Conservation (phyloP, 1,284 basidiomycete genomes). For the Papiliotrema flavescens region DNA sequence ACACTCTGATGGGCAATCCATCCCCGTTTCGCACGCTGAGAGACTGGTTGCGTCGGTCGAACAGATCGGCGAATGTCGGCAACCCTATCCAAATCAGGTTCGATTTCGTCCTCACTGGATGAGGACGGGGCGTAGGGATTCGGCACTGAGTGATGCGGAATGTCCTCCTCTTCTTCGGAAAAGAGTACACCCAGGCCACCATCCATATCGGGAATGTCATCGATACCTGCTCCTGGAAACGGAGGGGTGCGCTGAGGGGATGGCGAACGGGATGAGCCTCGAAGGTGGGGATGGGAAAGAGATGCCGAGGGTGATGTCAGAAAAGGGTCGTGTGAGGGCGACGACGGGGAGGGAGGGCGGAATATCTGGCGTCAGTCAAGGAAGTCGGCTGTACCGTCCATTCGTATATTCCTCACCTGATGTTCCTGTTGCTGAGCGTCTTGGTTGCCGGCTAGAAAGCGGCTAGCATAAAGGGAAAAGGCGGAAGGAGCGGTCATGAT, state of each 20-base stretch:
- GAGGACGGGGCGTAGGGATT: constrained; percentile 41
- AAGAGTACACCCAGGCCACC: constrained; percentile 34
- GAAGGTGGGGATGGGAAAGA: constrained; percentile 27
- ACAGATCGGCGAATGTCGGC: constrained; percentile 31
- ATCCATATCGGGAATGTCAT: constrained; percentile 39
- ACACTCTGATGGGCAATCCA: constrained; percentile 50
- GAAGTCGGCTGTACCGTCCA: too few relatives aligned
- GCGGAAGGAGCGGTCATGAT: constrained; percentile 23
- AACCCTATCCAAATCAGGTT: constrained; percentile 35
- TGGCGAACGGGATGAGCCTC: constrained; percentile 23
- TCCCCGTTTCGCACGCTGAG: constrained; percentile 35
- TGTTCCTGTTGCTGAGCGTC: constrained; percentile 20
- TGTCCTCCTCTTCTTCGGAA: constrained; percentile 9
- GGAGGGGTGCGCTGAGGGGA: constrained; percentile 36
- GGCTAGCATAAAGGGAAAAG: constrained; percentile 41
- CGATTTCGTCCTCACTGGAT: constrained; percentile 32
- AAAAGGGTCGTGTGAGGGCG: constrained; percentile 43
- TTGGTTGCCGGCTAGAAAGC: constrained; percentile 22
- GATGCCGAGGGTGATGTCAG: constrained; percentile 35
- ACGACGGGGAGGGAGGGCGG: constrained; percentile 33
- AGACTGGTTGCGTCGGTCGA: constrained; percentile 3
- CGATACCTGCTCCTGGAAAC: constrained; percentile 40
- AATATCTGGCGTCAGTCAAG: constrained; percentile 28
- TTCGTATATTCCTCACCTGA: constrained; percentile 21
- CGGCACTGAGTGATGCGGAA: constrained; percentile 16